Evolutionary conservation across 192 early-diverging fungal genomes (phyloP).

Genomic region (Diversispora epigaea): DNA sequence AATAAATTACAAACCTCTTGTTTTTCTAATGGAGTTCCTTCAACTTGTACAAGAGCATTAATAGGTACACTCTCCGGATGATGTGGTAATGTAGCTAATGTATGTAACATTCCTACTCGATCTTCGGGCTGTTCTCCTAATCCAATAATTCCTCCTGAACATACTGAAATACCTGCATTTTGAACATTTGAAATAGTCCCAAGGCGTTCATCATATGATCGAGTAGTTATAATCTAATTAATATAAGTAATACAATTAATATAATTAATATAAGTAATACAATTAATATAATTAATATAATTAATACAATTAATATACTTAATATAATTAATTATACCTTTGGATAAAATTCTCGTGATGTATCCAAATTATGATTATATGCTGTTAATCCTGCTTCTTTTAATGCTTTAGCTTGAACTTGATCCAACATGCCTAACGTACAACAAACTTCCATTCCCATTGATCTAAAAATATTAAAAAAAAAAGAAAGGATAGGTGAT

Average conservation of each 20-base stretch:
- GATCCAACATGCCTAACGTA: constrained; percentile 79
- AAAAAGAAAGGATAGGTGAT: not conserved
- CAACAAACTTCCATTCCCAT: constrained; percentile 91
- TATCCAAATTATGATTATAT: constrained; percentile 87
- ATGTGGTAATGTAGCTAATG: constrained; percentile 64
- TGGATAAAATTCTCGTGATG: constrained; percentile 74
- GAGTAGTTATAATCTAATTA: constrained; percentile 69
- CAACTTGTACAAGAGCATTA: constrained; percentile 76
- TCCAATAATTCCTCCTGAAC: constrained; percentile 85
- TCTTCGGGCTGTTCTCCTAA: constrained; percentile 71
- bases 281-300: not conserved
- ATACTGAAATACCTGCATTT: constrained; percentile 77
- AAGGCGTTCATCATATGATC: constrained; percentile 76
- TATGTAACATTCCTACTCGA: constrained; percentile 74
- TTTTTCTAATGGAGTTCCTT: constrained; percentile 76
- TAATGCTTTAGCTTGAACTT: constrained; percentile 68
- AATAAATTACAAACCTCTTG: constrained; percentile 48
- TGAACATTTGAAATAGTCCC: constrained; percentile 70
- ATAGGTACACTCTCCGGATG: constrained; percentile 82
- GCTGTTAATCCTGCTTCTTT: constrained; percentile 83
- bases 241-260: not conserved
- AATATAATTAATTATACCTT: constrained; percentile 41
- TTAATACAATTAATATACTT: not conserved
- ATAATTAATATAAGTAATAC: constrained; percentile 42
- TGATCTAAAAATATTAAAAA: constrained; percentile 36